Base-by-base conservation (phyloP, 805 yeast genomes). In the Hanseniaspora pseudoguilliermondii region DNA sequence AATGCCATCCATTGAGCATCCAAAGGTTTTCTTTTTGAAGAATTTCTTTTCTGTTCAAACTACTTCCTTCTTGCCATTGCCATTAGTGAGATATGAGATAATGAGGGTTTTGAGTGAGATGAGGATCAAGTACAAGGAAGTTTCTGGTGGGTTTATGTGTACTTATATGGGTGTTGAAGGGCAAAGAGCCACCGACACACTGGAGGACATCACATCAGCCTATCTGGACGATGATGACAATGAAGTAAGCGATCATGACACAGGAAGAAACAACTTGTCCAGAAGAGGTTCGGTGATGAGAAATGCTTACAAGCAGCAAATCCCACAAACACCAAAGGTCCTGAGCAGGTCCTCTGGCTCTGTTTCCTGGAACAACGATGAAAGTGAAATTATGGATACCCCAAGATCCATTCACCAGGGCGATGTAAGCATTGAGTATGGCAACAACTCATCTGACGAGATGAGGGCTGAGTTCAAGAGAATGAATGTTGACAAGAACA, bases 31-130 rank as follows among this genome's bases (percentile, higher is more conserved):
- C 60, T 89, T 88, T 73, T 75, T 90, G 67, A 87, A 89, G 66
- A 97, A 97, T 0, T 90, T 91, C 65, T 90, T 90, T 70, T 83
- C 91, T 58, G 97, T 90, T 49, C 96, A 90, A 70, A 86, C 95
- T 1, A 90, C 97, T 0, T 88, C 96, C 2, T 86, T 96, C 4
- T 88, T 88, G 63, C 93, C 96, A 20, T 74, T 91, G 56, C 90
- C 95, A 13, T 85, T 86, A 59, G 89, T 90, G 57, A 79, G 97
- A 55, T 82, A 85, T 64, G 90, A 86, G 65, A 82, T 90, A 42
- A 85, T 90, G 32, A 77, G 81, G 21, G 91, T 85, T 1, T 75
- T 90, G 65, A 81, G 81, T 20, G 80, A 80, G 59, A 74, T 87
- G 65, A 88, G 87, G 29, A 93, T 91, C 49, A 80, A 81, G 58